Conservation (phyloP, 2,329 filamentous ascomycete species). For the Seiridium cupressi region DNA sequence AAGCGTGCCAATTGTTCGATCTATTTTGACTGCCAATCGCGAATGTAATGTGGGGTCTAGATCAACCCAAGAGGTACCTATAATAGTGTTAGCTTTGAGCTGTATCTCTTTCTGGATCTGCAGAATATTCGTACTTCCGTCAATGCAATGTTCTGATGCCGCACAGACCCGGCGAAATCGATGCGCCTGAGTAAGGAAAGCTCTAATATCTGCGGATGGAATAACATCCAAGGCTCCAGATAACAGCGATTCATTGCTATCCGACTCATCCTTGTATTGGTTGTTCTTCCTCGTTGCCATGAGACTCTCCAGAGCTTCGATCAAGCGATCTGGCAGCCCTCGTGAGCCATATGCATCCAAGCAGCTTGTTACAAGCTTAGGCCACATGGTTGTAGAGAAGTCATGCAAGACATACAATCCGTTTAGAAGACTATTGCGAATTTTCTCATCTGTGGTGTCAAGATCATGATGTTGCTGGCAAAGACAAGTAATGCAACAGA, state of each 20-base stretch:
- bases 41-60: neutral
- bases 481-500: conserved; percentile 4
- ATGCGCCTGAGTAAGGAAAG: neutral
- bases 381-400: neutral
- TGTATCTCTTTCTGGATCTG: neutral
- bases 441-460: neutral
- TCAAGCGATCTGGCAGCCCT: neutral
- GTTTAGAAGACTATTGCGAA: neutral
- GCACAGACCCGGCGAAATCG: neutral
- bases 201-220: neutral
- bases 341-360: neutral
- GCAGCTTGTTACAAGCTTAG: neutral
- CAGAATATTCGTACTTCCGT: neutral
- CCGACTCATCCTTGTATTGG: too few relatives aligned
- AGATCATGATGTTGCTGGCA: neutral
- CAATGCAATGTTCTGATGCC: neutral
- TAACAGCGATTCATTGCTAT: neutral
- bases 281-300: too few relatives aligned
- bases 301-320: neutral
- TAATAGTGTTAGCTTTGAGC: neutral
- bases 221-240: neutral
- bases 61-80: neutral
- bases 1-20: neutral
- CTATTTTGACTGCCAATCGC: neutral
- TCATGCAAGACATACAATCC: neutral